Conservation (phyloP, 2,329 filamentous ascomycete genomes). For the Aspergillus ibericus region DNA sequence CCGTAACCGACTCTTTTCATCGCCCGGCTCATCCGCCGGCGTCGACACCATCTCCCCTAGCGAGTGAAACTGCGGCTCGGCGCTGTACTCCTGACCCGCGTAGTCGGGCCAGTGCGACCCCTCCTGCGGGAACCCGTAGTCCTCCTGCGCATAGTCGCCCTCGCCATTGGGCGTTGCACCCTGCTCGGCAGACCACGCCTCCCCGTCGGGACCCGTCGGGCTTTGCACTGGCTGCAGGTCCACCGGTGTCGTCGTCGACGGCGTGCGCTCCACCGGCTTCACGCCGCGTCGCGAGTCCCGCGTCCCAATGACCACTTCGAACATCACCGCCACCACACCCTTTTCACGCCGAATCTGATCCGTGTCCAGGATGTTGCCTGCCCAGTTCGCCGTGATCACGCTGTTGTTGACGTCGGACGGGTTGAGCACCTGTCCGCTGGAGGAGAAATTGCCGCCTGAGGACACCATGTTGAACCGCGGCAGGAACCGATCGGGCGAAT, state of each 20-base stretch:
- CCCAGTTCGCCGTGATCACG: conserved; percentile 44
- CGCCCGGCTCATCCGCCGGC: conserved; percentile 62
- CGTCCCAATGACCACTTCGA: conserved; percentile 86
- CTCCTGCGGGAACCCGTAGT: conserved; percentile 24
- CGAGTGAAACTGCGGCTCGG: conserved; percentile 23
- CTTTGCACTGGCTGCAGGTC: conserved; percentile 19
- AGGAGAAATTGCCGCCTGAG: conserved; percentile 45
- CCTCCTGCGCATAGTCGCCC: conserved; percentile 29
- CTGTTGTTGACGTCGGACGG: conserved; percentile 34
- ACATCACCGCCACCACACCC: conserved; percentile 81
- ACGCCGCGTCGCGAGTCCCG: conserved; percentile 67
- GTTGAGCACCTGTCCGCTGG: conserved; percentile 39
- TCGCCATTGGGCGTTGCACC: conserved; percentile 20
- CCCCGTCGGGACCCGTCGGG: conserved; percentile 22
- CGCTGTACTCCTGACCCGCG: conserved; percentile 22
- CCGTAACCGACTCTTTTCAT: conserved; percentile 79
- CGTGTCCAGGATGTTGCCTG: conserved; percentile 77
- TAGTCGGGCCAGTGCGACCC: conserved; percentile 31
- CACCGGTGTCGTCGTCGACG: conserved; percentile 32
- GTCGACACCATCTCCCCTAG: conserved; percentile 32
- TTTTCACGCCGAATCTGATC: conserved; percentile 83
- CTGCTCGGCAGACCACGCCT: conserved; percentile 29
- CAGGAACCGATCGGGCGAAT: conserved; percentile 68
- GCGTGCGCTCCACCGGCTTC: conserved; percentile 39
- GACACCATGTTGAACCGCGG: conserved; percentile 55